Base-by-base conservation (phyloP, 495 filamentous ascomycete species). In the Aspergillus sparsus region DNA sequence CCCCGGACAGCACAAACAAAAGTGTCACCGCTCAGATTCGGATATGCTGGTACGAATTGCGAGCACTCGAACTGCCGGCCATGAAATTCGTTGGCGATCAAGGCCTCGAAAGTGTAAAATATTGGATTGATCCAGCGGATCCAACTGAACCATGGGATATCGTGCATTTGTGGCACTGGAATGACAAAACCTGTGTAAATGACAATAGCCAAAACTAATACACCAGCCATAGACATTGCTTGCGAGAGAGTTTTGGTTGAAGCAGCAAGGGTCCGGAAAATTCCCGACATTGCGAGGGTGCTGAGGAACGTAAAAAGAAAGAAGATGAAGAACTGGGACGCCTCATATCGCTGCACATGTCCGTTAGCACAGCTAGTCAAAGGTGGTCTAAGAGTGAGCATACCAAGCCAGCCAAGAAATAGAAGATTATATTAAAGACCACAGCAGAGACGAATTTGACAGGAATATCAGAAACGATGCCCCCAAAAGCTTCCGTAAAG, bases 271-370 rank as follows among this genome's bases (percentile, higher is more conserved):
- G 74, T 78, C 31, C 80, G 69, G 55, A 82, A 83, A 9, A 82
- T 68, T 0, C 71, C 70, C 18, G 78, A 77, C 83, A 89, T 87
- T 37, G 82, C 77, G 15, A 89, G 74, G 10, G 79, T 83, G 33
- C 73, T 73, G 12, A 83, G 55, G 53, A 83, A 85, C 2, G 74
- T 74, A 37, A 86, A 75, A 6, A 89, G 71, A 53, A 84, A 82
- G 69, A 80, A 88, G 44, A 85, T 76, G 64, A 89, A 89, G 66
- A 89, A 89, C 39, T 82, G 78, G 12, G 68, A 78, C 5, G 83
- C 74, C 45, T 77, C 74, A 44, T 72, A 72, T 55, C 72, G 65
- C 72, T 75, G 44, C 18, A 57, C 50, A 27, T 6, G 1, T 21
- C 36, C 21, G 53, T 74, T 64, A 75, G 65, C 27, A 47, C 12